Evolutionary conservation across 2,329 filamentous ascomycete genomes (phyloP), one percentile per base, ranked within the genome.

Genomic region (Xylariaceae sp.): DNA sequence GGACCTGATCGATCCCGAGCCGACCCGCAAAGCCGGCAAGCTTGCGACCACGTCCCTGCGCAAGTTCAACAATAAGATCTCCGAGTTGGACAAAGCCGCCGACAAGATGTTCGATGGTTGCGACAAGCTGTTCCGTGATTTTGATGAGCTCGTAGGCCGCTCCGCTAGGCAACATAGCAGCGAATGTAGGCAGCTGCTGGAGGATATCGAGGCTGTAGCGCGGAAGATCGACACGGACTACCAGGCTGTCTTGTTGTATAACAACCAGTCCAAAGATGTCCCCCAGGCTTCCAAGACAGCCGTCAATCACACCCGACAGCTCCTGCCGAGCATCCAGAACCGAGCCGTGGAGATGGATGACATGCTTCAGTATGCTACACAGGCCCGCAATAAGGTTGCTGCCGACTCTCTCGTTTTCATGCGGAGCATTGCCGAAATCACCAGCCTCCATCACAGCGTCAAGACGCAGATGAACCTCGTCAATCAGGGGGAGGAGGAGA

Each of bases 171-270:
- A 68, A 13, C 77, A 77, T 38, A 66, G 65, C 26, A 70, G 76
- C 31, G 83, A 89, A 44, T 71, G 82, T 5, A 59, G 65, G 15
- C 77, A 82, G 41, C 65, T 94, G 5, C 67, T 92, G 31, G 75
- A 87, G 40, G 92, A 96, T 55, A 87, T 96, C 27, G 81, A 90
- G 53, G 82, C 85, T 0, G 70, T 96, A 35, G 80, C 80, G 32
- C 87, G 79, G 49, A 95, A 95, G 60, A 83, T 98, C 31, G 78
- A 80, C 30, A 84, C 81, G 5, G 92, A 96, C 58, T 85, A 87
- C 52, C 81, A 88, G 46, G 80, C 85, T 44, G 77, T 87, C 9
- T 65, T 87, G 28, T 70, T 73, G 5, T 80, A 88, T 42, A 66
- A 76, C 1, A 75, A 76, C 43, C 79, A 79, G 25, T 65, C 79